A percentile compares a stretch with the other conserved stretches of the same genome.
phyloP scores from a whole-genome alignment of 495 filamentous ascomycete genomes.

The Rusavskia elegans region DNA sequence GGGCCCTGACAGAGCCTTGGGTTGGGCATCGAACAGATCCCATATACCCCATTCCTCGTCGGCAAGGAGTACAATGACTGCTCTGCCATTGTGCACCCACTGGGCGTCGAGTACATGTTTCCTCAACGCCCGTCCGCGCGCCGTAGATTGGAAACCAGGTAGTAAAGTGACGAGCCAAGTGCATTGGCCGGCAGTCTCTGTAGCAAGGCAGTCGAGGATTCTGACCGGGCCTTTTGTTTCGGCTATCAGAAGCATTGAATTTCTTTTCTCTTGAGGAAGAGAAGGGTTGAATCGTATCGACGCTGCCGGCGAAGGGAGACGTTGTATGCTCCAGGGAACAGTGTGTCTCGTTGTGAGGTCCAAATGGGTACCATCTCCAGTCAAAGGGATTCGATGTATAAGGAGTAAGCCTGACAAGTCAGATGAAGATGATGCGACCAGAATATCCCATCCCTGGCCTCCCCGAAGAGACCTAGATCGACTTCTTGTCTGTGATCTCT shows the following conservation, averaged over 20 bases:
- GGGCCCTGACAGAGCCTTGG: slow-evolving; percentile 18
- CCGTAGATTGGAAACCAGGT: slow-evolving; percentile 38
- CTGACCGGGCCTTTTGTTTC: slow-evolving; percentile 54
- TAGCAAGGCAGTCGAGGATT: slow-evolving; percentile 38
- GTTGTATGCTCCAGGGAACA: slow-evolving; percentile 45
- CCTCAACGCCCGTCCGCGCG: slow-evolving; percentile 30
- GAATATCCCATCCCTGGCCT: slow-evolving; percentile 31
- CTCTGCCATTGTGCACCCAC: slow-evolving; percentile 69
- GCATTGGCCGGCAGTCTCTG: slow-evolving; percentile 17
- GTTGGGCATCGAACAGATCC: slow-evolving; percentile 62
- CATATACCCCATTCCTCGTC: slow-evolving; percentile 93
- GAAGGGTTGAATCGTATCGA: slow-evolving; percentile 61
- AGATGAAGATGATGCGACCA: slow-evolving; percentile 46
- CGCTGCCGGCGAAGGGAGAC: slow-evolving; percentile 47
- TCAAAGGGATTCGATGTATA: slow-evolving; percentile 34
- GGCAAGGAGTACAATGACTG: slow-evolving; percentile 56
- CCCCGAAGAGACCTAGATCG: neutral
- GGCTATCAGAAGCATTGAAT: slow-evolving; percentile 48
- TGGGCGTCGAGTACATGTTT: slow-evolving; percentile 69
- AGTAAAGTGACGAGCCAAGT: slow-evolving; percentile 57
- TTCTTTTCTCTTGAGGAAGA: slow-evolving; percentile 36
- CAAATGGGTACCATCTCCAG: slow-evolving; percentile 13
- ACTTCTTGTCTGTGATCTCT: neutral
- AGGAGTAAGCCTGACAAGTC: slow-evolving; percentile 51
- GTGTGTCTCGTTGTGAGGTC: slow-evolving; percentile 29